phyloP scores from a whole-genome alignment of 371 early-diverging fungal genomes.

The Saksenaea vasiformis region DNA sequence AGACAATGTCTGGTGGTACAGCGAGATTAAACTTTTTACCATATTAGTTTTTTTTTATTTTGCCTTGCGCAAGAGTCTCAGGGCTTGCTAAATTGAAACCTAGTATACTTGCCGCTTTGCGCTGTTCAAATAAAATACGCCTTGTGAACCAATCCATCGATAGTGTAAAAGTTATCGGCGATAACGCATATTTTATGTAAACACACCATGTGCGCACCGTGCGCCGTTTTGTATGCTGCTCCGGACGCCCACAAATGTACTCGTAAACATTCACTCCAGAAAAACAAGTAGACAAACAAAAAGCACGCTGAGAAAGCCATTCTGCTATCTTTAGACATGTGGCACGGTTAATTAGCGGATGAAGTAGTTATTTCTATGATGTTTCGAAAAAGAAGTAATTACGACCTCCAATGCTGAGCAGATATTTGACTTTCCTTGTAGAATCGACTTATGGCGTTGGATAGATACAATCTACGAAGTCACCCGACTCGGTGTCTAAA shows the following conservation, averaged over 20 bases:
- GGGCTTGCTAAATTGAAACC: not conserved
- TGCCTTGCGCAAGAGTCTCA: not conserved
- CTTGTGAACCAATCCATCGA: not conserved
- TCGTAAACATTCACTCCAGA: not conserved
- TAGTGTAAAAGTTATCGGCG: not conserved
- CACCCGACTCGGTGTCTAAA: too few relatives aligned
- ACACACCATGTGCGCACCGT: slow-evolving; percentile 1
- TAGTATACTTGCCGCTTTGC: not conserved
- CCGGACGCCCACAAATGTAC: not conserved
- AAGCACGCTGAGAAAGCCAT: not conserved
- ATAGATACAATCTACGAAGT: too few relatives aligned
- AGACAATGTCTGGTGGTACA: not conserved
- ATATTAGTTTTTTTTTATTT: not conserved
- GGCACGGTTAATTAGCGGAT: too few relatives aligned
- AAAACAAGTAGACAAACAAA: not conserved
- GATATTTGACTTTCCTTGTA: too few relatives aligned
- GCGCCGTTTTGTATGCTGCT: not conserved
- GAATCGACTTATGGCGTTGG: too few relatives aligned
- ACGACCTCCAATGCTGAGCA: too few relatives aligned
- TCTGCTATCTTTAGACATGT: too few relatives aligned
- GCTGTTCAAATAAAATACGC: not conserved
- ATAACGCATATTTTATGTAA: not conserved
- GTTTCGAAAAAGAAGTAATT: too few relatives aligned
- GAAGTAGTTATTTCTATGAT: too few relatives aligned
- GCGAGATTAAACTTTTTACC: not conserved